phyloP scores from a whole-genome alignment of 495 filamentous ascomycete species.

The Cetradonia linearis region DNA sequence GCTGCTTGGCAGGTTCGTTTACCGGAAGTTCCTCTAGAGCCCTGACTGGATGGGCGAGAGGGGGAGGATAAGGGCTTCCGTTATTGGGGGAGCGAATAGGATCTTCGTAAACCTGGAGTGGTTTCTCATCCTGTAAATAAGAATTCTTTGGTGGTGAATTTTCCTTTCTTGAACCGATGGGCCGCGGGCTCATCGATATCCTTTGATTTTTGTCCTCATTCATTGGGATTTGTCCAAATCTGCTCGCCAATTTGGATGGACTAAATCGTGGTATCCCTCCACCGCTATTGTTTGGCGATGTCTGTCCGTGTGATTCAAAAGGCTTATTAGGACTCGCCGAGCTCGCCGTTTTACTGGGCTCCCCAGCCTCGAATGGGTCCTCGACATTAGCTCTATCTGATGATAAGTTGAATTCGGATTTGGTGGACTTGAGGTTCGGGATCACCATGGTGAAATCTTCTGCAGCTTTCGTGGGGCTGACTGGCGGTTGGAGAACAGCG shows the following conservation, averaged over 20 bases:
- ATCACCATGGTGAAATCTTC: constrained; percentile 19
- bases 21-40: constrained; percentile 28
- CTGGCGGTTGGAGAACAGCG: not conserved
- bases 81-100: constrained; percentile 24
- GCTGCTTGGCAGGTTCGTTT: constrained; percentile 27
- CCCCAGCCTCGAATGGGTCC: constrained; percentile 6
- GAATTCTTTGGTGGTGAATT: constrained; percentile 5
- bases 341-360: not conserved
- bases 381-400: not conserved
- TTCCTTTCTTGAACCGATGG: constrained; percentile 20
- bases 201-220: constrained; percentile 8
- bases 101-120: constrained; percentile 38
- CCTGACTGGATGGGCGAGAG: constrained; percentile 13
- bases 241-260: constrained; percentile 9
- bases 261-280: constrained; percentile 6
- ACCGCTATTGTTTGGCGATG: constrained; percentile 1
- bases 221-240: not conserved
- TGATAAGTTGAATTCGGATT: not conserved
- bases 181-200: constrained; percentile 23
- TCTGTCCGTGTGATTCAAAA: not conserved
- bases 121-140: constrained; percentile 10
- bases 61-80: constrained; percentile 1
- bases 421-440: constrained; percentile 6
- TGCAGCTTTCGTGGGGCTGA: constrained; percentile 20
- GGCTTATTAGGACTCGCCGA: constrained; percentile 8